A percentile compares a stretch with the other conserved stretches of the same genome.
Evolutionary conservation across 2,329 filamentous ascomycete genomes (phyloP).

Genomic region (Erysiphe pulchra): DNA sequence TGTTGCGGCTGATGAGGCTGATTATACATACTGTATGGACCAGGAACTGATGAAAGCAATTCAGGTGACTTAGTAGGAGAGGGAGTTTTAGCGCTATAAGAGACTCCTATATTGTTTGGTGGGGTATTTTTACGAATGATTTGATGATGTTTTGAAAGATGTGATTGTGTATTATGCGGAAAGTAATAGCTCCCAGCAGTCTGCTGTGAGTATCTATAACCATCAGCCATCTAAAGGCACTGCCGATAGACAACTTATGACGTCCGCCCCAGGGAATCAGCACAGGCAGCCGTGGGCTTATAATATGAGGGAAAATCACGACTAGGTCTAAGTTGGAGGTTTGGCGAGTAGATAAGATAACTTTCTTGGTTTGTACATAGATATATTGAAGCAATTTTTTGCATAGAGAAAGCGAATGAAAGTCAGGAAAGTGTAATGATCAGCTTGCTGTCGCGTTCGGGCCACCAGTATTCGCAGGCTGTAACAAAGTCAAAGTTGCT

Average conservation of each 20-base stretch:
- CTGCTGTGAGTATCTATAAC: slow-evolving; percentile 36
- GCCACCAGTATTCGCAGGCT: background rate
- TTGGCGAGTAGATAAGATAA: slow-evolving; percentile 10
- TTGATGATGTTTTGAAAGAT: slow-evolving; percentile 20
- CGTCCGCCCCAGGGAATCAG: slow-evolving; percentile 7
- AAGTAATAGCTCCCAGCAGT: slow-evolving; percentile 31
- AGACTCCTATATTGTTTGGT: slow-evolving; percentile 18
- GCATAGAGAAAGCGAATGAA: slow-evolving; percentile 8
- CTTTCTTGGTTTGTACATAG: slow-evolving; percentile 15
- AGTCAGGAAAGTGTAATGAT: background rate
- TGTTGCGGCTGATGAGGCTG: slow-evolving; percentile 46
- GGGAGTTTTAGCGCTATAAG: slow-evolving; percentile 19
- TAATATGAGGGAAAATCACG: background rate
- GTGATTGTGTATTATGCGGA: slow-evolving; percentile 17
- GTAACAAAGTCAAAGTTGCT: background rate
- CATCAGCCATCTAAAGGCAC: slow-evolving; percentile 39
- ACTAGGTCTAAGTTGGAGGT: slow-evolving; percentile 8
- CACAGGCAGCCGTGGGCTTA: slow-evolving; percentile 5
- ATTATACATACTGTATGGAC: slow-evolving; percentile 37
- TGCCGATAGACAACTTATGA: slow-evolving; percentile 7
- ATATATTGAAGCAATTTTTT: slow-evolving; percentile 7
- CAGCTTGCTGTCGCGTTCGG: slow-evolving; percentile 1
- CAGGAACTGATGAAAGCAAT: slow-evolving; percentile 13
- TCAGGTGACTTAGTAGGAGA: slow-evolving; percentile 32
- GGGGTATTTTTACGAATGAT: slow-evolving; percentile 18